Conservation (phyloP, 768 basidiomycete species). For the Coprinopsis cinerea region DNA sequence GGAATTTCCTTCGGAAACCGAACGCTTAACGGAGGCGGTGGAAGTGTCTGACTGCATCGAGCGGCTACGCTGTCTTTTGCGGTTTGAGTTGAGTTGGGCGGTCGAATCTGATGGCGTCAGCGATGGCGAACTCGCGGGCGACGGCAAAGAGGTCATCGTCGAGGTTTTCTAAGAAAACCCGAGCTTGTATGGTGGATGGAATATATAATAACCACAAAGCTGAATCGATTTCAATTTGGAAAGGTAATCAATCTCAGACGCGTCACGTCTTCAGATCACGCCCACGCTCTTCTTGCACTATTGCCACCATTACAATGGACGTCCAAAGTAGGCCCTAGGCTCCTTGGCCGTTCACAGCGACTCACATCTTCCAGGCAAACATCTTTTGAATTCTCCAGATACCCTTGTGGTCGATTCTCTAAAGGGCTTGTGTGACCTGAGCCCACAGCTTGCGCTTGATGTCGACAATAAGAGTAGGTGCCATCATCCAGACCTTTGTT, state of each 20-base stretch:
- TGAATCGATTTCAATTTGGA: slow-evolving; percentile 4
- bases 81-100: slow-evolving; percentile 33
- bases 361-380: slow-evolving; percentile 43
- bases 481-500: not conserved
- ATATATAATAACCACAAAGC: slow-evolving; percentile 7
- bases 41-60: slow-evolving; percentile 72
- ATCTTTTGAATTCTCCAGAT: slow-evolving; percentile 69
- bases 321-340: not conserved
- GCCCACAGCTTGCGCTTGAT: slow-evolving; percentile 71
- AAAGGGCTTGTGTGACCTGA: slow-evolving; percentile 61
- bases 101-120: slow-evolving; percentile 33
- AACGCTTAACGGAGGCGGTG: slow-evolving; percentile 73
- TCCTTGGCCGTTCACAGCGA: not conserved
- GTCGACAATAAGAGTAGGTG: slow-evolving; percentile 58
- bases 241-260: not conserved
- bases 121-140: slow-evolving; percentile 41
- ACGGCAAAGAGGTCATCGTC: slow-evolving; percentile 43
- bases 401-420: slow-evolving; percentile 77
- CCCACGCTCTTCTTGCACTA: not conserved
- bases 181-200: not conserved
- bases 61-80: slow-evolving; percentile 70
- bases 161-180: not conserved
- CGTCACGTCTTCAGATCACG: slow-evolving; percentile 1
- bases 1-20: slow-evolving; percentile 61
- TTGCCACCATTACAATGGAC: slow-evolving; percentile 25